These are phyloP conservation scores for Russula lepida DNA, from an alignment of 768 basidiomycete genomes.

Conservation along the genomic window DNA sequence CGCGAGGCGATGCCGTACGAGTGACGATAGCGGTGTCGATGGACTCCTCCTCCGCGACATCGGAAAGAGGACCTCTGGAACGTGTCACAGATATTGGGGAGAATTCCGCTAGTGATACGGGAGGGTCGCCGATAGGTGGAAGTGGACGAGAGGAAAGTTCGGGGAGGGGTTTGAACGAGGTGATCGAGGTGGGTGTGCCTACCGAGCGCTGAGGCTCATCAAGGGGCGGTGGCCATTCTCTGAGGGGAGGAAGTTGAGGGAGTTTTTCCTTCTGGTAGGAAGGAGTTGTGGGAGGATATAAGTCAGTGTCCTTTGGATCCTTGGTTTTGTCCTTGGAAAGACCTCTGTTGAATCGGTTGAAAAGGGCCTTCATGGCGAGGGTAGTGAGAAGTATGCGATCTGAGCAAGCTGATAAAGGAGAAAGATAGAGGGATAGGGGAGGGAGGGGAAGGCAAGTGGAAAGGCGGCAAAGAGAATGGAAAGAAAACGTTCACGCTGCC, in stretches of 20 bases:
- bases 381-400: conserved; percentile 7
- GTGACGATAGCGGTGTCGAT: conserved; percentile 17
- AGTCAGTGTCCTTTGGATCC: conserved; percentile 30
- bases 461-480: conserved; percentile 8
- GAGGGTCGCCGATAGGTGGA: conserved; percentile 40
- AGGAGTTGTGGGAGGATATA: conserved; percentile 19
- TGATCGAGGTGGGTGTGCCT: conserved; percentile 31
- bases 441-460: conserved; percentile 16
- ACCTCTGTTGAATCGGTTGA: conserved; percentile 63
- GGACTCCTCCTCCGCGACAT: conserved; percentile 19
- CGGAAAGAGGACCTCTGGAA: conserved; percentile 23
- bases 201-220: conserved; percentile 19
- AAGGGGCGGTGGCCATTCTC: conserved; percentile 47
- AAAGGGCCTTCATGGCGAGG: conserved; percentile 70
- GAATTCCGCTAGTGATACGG: conserved; percentile 28
- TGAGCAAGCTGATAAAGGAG: conserved; percentile 11
- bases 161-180: conserved; percentile 63
- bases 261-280: conserved; percentile 49
- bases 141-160: conserved; percentile 47
- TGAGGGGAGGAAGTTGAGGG: conserved; percentile 48
- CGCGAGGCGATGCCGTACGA: conserved; percentile 16
- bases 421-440: conserved; percentile 22
- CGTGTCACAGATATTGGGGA: conserved; percentile 15
- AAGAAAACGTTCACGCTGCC: conserved; percentile 11
- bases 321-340: conserved; percentile 59